Evolutionary conservation across 2,329 filamentous ascomycete genomes (phyloP).

Genomic region (Neonectria coccinea): DNA sequence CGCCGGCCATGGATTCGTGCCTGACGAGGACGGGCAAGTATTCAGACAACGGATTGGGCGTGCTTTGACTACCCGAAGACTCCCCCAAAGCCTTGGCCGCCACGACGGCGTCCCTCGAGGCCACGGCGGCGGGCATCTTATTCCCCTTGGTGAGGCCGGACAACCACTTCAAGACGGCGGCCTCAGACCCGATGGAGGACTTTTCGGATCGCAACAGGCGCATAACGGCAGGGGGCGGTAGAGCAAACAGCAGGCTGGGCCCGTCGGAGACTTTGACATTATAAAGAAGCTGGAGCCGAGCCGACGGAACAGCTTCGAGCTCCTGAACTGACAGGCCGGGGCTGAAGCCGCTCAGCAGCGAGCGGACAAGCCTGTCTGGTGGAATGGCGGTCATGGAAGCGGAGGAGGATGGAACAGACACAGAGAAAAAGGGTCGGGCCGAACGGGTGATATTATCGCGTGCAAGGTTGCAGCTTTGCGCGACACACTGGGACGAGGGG

Average conservation of each 20-base stretch:
- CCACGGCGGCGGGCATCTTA: constrained; percentile 16
- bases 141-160: constrained; percentile 39
- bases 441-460: constrained; percentile 42
- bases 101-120: constrained; percentile 17
- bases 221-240: constrained; percentile 57
- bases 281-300: constrained; percentile 57
- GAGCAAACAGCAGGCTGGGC: constrained; percentile 55
- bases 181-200: constrained; percentile 58
- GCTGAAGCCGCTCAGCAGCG: constrained; percentile 40
- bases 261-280: constrained; percentile 57
- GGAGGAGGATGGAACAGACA: constrained; percentile 35
- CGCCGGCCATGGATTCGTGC: constrained; percentile 49
- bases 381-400: constrained; percentile 40
- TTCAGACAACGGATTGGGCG: constrained; percentile 39
- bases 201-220: constrained; percentile 62
- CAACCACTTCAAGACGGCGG: constrained; percentile 60
- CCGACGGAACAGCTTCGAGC: constrained; percentile 49
- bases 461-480: constrained; percentile 44
- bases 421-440: constrained; percentile 42
- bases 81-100: constrained; percentile 12
- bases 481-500: constrained; percentile 41
- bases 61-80: constrained; percentile 5
- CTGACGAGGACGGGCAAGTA: constrained; percentile 57
- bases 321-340: constrained; percentile 42
- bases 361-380: constrained; percentile 43